Base-by-base conservation (phyloP, 2,329 filamentous ascomycete species). In the Orbilia ellipsospora region DNA sequence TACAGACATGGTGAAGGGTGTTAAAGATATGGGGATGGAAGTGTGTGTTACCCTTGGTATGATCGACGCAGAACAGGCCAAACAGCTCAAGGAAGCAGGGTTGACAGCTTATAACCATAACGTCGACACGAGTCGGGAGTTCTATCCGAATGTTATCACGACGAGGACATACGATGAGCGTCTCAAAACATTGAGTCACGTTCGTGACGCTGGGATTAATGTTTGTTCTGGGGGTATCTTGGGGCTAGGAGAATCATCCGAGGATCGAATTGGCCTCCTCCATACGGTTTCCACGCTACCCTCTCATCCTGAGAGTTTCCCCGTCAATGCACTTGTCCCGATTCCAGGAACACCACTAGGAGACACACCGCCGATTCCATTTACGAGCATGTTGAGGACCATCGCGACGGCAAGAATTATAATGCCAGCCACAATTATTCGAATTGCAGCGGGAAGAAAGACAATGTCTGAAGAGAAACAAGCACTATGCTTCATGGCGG, bases 71-170 rank as follows among this genome's bases (percentile, higher is more conserved):
- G 85, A 86, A 78, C 93, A 96, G 84, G 93, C 93, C 28, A 87
- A 88, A 80, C 91, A 95, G 83, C 87, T 97, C 78, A 93, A 93
- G 81, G 88, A 89, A 1, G 93, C 93, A 0, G 93, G 93, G 0
- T 83, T 97, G 79, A 96, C 93, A 15, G 93, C 93, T 0, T 96
- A 97, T 83, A 97, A 97, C 84, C 93, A 97, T 86, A 97, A 97
- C 81, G 87, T 97, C 78, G 93, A 97, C 83, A 97, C 93, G 0
- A 93, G 90, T 67, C 88, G 93, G 78, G 93, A 96, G 84, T 93
- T 93, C 82, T 96, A 97, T 81, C 92, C 93, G 0, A 90, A 86
- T 45, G 87, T 97, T 80, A 96, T 97, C 82, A 91, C 92, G 0
- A 96, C 93, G 0, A 86, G 93, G 44, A 90, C 88, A 6, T 97